Evolutionary conservation across 768 basidiomycete species (phyloP), one percentile per base, ranked within the genome.

Genomic region (Xerocomus potaroensis): DNA sequence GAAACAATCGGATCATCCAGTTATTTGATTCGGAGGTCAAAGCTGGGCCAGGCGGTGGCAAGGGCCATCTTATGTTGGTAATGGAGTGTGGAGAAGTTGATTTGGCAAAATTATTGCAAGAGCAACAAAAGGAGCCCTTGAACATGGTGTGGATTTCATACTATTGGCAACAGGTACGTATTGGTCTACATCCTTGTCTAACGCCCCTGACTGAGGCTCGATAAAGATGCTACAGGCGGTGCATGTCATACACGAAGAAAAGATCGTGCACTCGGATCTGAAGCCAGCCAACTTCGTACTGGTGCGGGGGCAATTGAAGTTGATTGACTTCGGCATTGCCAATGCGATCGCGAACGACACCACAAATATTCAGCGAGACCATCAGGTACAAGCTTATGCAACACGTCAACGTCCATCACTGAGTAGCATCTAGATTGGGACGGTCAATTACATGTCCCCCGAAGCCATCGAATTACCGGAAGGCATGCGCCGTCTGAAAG

Each of bases 291-390:
- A 99, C 67, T 99, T 99, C 55, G 94, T 99, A 18, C 75, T 99
- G 24, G 95, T 98, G 46, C 84, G 86, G 48, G 95, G 95, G 5
- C 87, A 91, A 55, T 73, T 99, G 47, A 99, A 99, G 76, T 72
- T 99, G 52, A 99, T 99, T 55, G 95, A 99, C 65, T 99, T 99
- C 61, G 95, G 95, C n/a, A 99, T 99, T 59, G 94, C 95, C 12
- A 97, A 97, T 62, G 94, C 94, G 8, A 95, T 99, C 55, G 93
- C 94, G 15, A 97, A 94, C 61, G 95, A 99, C 58, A 99, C 95
- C 2, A 97, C 95, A 3, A 97, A 99, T 60, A 97, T 98, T 47
- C 92, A 95, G 54, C 78, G 95, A 47, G 95, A 99, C 56, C 89
- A 91, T 60, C 92, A 94, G 79, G 91, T 91, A 57, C 23, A 22